Evolutionary conservation across 2,329 filamentous ascomycete species (phyloP), one percentile per base, ranked within the genome.

Genomic region (Pseudogymnoascus sp.): DNA sequence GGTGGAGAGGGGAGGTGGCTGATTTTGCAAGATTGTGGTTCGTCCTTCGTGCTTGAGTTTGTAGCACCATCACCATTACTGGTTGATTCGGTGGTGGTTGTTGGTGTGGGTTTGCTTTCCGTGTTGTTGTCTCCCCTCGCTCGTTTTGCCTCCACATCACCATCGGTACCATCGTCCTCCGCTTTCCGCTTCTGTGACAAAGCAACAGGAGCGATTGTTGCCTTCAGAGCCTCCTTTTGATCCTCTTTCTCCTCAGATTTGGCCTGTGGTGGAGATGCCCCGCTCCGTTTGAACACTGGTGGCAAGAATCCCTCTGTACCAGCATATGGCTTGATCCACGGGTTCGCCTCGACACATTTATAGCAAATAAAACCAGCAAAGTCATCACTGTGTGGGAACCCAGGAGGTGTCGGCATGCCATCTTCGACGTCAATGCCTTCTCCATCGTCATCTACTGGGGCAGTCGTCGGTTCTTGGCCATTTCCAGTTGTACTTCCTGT

Each of bases 301-400:
- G 83, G 78, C 0, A 97, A 76, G 68, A 99, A 97, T 0, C 92
- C 91, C 0, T 82, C 70, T 0, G 88, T 82, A 1, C 88, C 87
- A 5, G 89, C 91, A 70, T 97, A 97, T 64, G 79, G 79, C 75
- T 92, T 95, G 71, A 97, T 86, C 94, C 94, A 99, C 0, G 91
- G 89, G 66, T 91, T 83, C 1, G 90, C 83, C 38, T 92, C 85
- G 12, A 95, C 81, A 67, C 94, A 99, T 70, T 95, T 95, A 77
- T 94, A 96, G 76, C 94, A 99, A 35, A 99, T 81, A 68, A 97
- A 88, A 26, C 86, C 83, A 59, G 95, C 90, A 65, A 99, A 99
- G 28, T 88, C 84, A 26, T 96, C 90, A 67, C 97, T 92, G 0
- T 81, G 79, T 0, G 94, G 94, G 66, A 99, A 99, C 0, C 90